phyloP scores from a whole-genome alignment of 2,329 filamentous ascomycete species.

The Dactylellina cionopaga region DNA sequence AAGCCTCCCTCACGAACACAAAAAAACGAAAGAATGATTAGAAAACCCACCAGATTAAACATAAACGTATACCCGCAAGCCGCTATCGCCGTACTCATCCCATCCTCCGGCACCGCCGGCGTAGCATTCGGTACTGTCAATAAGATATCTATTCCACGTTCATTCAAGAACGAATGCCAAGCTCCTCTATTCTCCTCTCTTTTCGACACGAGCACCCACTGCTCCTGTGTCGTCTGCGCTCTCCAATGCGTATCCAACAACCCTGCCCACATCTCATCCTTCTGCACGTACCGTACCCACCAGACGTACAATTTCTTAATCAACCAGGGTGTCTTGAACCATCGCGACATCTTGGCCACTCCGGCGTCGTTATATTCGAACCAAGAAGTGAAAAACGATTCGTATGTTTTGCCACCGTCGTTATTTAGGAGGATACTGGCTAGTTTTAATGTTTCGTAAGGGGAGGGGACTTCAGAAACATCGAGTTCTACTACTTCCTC shows the following conservation, averaged over 20 bases:
- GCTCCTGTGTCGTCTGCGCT: constrained; percentile 77
- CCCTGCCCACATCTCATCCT: constrained; percentile 80
- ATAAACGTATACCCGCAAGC: constrained; percentile 93
- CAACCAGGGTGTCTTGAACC: constrained; percentile 77
- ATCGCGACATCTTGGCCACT: constrained; percentile 76
- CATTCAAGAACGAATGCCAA: constrained; percentile 89
- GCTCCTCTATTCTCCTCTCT: constrained; percentile 79
- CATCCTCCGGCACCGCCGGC: constrained; percentile 84
- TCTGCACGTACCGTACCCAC: constrained; percentile 84
- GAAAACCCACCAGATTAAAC: constrained; percentile 78
- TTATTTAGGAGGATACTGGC: constrained; percentile 83
- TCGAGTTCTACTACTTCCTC: constrained; percentile 74
- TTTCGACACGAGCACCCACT: constrained; percentile 81
- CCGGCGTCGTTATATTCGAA: constrained; percentile 80
- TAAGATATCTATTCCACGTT: constrained; percentile 77
- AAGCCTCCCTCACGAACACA: constrained; percentile 33
- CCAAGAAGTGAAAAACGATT: constrained; percentile 77
- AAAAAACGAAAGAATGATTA: not conserved
- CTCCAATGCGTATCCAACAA: constrained; percentile 75
- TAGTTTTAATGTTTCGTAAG: constrained; percentile 78
- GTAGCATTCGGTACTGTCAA: constrained; percentile 88
- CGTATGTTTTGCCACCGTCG: constrained; percentile 83
- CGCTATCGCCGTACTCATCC: constrained; percentile 84
- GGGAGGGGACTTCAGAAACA: constrained; percentile 69
- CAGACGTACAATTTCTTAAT: constrained; percentile 87